Evolutionary conservation across 2,329 filamentous ascomycete species (phyloP).

Genomic region (Juglanconis oblonga): DNA sequence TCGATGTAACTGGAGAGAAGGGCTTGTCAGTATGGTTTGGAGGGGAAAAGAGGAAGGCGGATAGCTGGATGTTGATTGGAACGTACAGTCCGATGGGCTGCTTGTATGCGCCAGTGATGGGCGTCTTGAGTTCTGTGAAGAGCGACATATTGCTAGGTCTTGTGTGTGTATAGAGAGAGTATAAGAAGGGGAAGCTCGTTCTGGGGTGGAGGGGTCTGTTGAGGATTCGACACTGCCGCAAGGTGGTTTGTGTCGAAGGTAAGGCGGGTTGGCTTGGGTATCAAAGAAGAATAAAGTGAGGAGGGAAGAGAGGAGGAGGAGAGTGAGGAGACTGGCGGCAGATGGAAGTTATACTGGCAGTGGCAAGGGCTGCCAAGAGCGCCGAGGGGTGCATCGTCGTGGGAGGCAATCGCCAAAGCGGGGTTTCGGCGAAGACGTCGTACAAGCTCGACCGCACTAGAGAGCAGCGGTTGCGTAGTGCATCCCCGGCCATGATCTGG

Average conservation of each 20-base stretch:
- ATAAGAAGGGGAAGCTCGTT: too few species aligned
- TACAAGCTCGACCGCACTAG: not conserved
- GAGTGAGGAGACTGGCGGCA: not conserved
- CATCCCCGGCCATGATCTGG: too few species aligned
- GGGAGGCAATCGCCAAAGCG: slow-evolving; percentile 11
- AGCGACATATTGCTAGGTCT: slow-evolving; percentile 28
- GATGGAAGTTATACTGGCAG: slow-evolving; percentile 5
- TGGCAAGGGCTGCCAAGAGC: slow-evolving; percentile 8
- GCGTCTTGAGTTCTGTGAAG: slow-evolving; percentile 62
- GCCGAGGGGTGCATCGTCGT: slow-evolving; percentile 2
- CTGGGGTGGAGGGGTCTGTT: too few species aligned
- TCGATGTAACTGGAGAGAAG: slow-evolving; percentile 70
- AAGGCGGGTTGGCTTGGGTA: not conserved
- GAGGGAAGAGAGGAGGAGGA: not conserved
- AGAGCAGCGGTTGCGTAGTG: slow-evolving; percentile 3
- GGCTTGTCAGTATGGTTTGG: slow-evolving; percentile 20
- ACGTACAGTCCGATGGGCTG: slow-evolving; percentile 63
- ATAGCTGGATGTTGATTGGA: not conserved
- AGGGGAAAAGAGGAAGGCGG: slow-evolving; percentile 1
- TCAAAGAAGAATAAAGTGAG: slow-evolving; percentile 2
- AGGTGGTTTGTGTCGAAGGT: not conserved
- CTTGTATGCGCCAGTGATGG: slow-evolving; percentile 56
- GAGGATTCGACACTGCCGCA: too few species aligned
- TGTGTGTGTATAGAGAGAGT: not conserved
- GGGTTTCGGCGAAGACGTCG: slow-evolving; percentile 6